phyloP scores from a whole-genome alignment of 129 eudicot genomes.

The Chrysanthemum seticuspe region DNA sequence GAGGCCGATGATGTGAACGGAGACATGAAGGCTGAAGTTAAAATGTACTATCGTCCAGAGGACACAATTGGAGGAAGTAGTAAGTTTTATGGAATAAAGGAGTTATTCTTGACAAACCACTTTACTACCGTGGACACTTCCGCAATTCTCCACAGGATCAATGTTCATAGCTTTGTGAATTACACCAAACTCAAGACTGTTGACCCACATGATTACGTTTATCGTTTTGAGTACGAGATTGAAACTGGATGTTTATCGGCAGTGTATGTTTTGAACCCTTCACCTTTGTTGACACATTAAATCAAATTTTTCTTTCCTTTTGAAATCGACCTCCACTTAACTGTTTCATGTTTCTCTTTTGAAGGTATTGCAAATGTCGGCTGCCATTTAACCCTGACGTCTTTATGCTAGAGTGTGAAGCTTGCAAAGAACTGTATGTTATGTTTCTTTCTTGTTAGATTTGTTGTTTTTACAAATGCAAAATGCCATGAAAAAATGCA shows the following conservation, averaged over 20 bases:
- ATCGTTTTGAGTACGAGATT: conserved; percentile 66
- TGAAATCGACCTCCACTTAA: neutral
- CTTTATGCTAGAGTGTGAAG: conserved; percentile 61
- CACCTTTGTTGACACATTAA: neutral
- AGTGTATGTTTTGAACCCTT: conserved; percentile 33
- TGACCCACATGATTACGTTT: conserved; percentile 57
- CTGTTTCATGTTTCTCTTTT: conserved; percentile 15
- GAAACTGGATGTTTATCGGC: conserved; percentile 58
- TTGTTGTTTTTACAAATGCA: no score
- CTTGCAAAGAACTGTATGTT: conserved; percentile 66
- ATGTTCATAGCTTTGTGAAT: conserved; percentile 58
- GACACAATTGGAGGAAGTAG: conserved; percentile 64
- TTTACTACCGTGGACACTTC: conserved; percentile 51
- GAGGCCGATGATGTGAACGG: conserved; percentile 51
- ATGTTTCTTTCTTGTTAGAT: neutral
- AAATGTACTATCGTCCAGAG: conserved; percentile 75
- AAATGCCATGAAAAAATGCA: neutral
- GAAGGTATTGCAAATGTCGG: conserved; percentile 69
- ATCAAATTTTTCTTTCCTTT: neutral
- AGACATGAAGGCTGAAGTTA: conserved; percentile 37
- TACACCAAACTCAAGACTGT: conserved; percentile 69
- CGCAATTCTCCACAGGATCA: conserved; percentile 55
- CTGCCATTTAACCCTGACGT: conserved; percentile 67
- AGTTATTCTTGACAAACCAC: conserved; percentile 62
- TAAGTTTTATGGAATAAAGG: conserved; percentile 63